Conservation (phyloP, 2,329 filamentous ascomycete species). For the Neurospora sp. region DNA sequence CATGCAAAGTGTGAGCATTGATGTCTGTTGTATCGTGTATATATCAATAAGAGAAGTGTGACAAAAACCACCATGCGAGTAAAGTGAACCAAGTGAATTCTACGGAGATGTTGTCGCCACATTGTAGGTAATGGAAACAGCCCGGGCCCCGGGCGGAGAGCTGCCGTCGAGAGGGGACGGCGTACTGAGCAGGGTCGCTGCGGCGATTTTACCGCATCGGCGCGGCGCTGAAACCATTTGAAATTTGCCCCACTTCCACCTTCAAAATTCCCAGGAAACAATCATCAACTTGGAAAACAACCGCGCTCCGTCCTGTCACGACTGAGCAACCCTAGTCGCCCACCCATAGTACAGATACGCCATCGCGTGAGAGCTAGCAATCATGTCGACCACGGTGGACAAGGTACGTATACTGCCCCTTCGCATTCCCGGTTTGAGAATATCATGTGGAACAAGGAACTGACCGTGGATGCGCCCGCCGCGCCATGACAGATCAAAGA, state of each 20-base stretch:
- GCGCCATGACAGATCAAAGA: slow-evolving; percentile 67
- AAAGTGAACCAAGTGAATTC: background rate
- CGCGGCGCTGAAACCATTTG: background rate
- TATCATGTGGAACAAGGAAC: slow-evolving; percentile 10
- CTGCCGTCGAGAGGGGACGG: background rate
- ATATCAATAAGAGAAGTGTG: background rate
- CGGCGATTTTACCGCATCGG: background rate
- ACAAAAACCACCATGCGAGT: background rate
- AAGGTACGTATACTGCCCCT: slow-evolving; percentile 51
- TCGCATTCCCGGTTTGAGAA: background rate
- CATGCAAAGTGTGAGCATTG: background rate
- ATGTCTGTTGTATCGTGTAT: background rate
- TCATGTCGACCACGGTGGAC: slow-evolving; percentile 93
- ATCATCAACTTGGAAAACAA: background rate
- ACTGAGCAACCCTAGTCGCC: background rate
- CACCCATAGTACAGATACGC: background rate
- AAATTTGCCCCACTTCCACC: slow-evolving; percentile 17
- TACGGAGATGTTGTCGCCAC: background rate
- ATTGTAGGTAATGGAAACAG: background rate
- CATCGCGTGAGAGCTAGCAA: slow-evolving; percentile 26
- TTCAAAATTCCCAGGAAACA: slow-evolving; percentile 19
- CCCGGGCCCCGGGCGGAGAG: background rate
- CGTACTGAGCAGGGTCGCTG: background rate
- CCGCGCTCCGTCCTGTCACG: background rate
- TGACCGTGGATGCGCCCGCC: slow-evolving; percentile 19